Conservation (phyloP, 208 protist species). For the Naegleria fowleri region DNA sequence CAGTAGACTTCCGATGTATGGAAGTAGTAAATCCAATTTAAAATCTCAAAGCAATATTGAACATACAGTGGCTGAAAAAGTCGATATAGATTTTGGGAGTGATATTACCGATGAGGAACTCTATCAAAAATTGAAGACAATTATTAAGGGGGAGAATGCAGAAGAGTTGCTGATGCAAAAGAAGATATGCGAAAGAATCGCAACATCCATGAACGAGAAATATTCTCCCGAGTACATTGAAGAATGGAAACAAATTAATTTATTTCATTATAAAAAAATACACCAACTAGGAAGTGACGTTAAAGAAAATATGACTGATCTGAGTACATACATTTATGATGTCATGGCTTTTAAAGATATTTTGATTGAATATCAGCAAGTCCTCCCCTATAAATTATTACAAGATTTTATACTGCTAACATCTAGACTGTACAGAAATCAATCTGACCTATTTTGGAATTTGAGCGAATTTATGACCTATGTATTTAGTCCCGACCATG, state of each 20-base stretch:
- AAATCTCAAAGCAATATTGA: no score
- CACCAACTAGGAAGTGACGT: not conserved
- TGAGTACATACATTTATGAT: not conserved
- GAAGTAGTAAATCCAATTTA: no score
- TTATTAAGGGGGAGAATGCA: not conserved
- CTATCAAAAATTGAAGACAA: not conserved
- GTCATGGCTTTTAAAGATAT: conserved; percentile 7
- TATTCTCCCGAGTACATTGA: not conserved
- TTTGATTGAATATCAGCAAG: not conserved
- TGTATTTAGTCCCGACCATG: not conserved
- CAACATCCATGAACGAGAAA: not conserved
- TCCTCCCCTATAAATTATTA: not conserved
- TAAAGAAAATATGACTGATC: not conserved
- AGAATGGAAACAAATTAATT: not conserved
- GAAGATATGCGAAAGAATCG: not conserved
- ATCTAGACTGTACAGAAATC: not conserved
- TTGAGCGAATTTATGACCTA: not conserved
- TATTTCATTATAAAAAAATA: not conserved
- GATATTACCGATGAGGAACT: not conserved
- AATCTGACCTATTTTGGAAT: not conserved
- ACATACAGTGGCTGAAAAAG: no score
- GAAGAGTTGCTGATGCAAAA: not conserved
- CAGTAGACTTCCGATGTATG: no score
- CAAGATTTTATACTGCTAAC: not conserved
- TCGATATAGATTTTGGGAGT: no score